Evolutionary conservation across 75 land plant species (phyloP), one percentile per base, ranked within the genome.

Genomic region (Pinus albicaulis): DNA sequence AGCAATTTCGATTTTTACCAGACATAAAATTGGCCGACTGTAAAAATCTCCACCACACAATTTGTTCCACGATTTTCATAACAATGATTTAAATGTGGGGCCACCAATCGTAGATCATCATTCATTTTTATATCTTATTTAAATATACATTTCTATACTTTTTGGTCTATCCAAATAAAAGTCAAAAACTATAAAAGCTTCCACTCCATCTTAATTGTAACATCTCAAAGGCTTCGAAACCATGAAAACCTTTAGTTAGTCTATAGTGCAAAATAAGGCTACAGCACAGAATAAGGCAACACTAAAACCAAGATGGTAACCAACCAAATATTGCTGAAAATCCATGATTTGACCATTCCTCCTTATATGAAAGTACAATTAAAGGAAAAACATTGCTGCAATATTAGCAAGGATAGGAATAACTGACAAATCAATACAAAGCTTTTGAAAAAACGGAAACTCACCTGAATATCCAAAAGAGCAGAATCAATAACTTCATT

Each of bases 401-500:
- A 7, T n/a, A 34, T 65, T 65, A 34, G 3, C 41, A 65, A 66
- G 28, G 20, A 66, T 36, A 36, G 38, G 22, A 38, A 11, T 36
- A 7, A 66, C 20, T 38, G 71, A 7, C 3, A 66, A 66, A 36
- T 66, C 48, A 36, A 1, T 36, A 19, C 71, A 36, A 38, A 66
- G 36, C 19, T 38, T 20, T 66, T 38, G 11, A 66, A 38, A 19
- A 19, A 38, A 12, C 20, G 12, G 20, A 19, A 25, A 70, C 79
- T 84, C 84, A 94, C 99, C 79, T 76, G 78, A 25, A 82, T 82
- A 77, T 94, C 98, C 52, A 79, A 38, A 31, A 86, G 79, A 65
- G 92, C 86, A 74, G 98, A 88, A 77, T 85, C 86, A 77, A 96
- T 79, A 56, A 94, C 84, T 76, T 89, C 89, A 75, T 78, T 77